Evolutionary conservation across 2,329 filamentous ascomycete genomes (phyloP), one percentile per base, ranked within the genome.

Genomic region (Dryadomyces sulphureus): DNA sequence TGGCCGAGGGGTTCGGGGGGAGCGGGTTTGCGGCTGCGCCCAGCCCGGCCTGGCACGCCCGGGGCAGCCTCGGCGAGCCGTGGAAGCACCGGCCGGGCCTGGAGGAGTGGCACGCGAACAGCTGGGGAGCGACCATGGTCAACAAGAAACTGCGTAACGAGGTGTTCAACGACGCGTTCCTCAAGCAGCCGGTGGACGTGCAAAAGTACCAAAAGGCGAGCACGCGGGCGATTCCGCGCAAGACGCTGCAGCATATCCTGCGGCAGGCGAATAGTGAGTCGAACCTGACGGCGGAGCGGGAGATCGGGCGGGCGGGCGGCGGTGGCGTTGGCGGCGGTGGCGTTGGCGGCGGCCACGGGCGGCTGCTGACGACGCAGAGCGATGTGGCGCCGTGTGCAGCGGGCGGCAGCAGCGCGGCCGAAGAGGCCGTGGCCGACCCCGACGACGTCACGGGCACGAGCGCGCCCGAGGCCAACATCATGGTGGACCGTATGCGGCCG

Each of bases 61-160:
- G n/a, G n/a, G n/a, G n/a, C n/a, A n/a, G n/a, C n/a, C n/a, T n/a
- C n/a, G n/a, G n/a, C n/a, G n/a, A n/a, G n/a, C n/a, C n/a, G n/a
- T n/a, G 32, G 20, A 21, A 25, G 7, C 21, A 39, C 25, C 41
- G 70, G 20, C 70, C 71, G 5, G 59, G 55, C 3, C 55, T 80
- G 49, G 71, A 76, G 21, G 69, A 77, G 38, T 67, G 73, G 19
- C 69, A 72, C 55, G 72, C 76, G 7, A 76, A 76, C 53, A 80
- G 77, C 56, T 95, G 90, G 89, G 89, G 90, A 7, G 87, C 88
- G 16, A 95, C 89, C 0, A 89, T 83, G 20, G 84, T 95, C 48
- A 96, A 96, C 59, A 83, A 84, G 55, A 79, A 81, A 49, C 65
- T 96, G 35, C 81, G 89, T 49, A 90, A 94, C 59, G 86, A 94